Evolutionary conservation across 1,139 yeast species (phyloP).

Genomic region (Pichiaceae sp.): DNA sequence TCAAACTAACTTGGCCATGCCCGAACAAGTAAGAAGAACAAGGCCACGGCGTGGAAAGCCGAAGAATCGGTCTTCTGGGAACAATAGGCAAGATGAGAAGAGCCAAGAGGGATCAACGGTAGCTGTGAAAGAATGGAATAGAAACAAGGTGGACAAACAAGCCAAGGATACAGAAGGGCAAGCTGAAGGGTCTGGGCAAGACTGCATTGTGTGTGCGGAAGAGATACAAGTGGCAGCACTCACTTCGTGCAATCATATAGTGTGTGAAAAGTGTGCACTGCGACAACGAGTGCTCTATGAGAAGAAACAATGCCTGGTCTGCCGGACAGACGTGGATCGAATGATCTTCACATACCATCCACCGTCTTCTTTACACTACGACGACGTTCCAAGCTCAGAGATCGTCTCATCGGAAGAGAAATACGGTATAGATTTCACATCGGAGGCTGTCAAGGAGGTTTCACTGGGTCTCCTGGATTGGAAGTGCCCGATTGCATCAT

Average conservation of each 20-base stretch:
- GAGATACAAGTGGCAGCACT: conserved; percentile 53
- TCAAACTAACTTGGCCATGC: no score
- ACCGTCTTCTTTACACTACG: conserved; percentile 20
- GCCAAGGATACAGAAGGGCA: conserved; percentile 22
- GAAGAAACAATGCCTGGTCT: conserved; percentile 69
- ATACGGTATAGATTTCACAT: conserved; percentile 44
- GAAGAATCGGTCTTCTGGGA: no score
- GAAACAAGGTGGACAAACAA: background rate
- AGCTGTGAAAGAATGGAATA: background rate
- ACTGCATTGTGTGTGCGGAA: conserved; percentile 84
- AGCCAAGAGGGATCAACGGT: background rate
- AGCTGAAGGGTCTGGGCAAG: conserved; percentile 27
- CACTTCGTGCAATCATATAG: conserved; percentile 76
- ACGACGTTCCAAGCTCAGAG: conserved; percentile 24
- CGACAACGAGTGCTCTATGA: conserved; percentile 76
- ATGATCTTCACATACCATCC: conserved; percentile 39
- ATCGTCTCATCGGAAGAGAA: conserved; percentile 28
- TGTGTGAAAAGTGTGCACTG: conserved; percentile 78
- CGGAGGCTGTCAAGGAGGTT: conserved; percentile 30
- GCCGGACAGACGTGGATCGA: conserved; percentile 61
- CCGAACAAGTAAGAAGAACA: no score
- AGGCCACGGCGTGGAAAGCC: no score
- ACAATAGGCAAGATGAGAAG: background rate
- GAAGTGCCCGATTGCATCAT: conserved; percentile 40
- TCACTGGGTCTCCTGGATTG: conserved; percentile 46